Evolutionary conservation across 139 green algal species (phyloP).

Genomic region (Picochlorum sp.): DNA sequence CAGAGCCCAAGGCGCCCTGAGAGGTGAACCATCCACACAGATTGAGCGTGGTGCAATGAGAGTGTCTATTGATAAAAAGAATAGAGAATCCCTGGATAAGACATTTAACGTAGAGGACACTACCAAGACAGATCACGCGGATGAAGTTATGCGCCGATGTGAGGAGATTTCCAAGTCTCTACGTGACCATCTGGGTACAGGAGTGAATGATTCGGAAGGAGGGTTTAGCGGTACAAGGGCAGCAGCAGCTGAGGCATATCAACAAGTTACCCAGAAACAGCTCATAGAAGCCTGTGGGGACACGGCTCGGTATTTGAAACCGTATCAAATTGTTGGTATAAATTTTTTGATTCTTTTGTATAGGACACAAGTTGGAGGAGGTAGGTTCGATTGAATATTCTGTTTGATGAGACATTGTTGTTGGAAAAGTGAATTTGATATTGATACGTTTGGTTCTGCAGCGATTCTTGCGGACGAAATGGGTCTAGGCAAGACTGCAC

Average conservation of each 20-base stretch:
- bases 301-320: slow-evolving; percentile 54
- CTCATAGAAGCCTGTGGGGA: slow-evolving; percentile 40
- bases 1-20: not conserved
- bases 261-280: slow-evolving; percentile 23
- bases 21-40: not conserved
- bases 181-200: slow-evolving; percentile 12
- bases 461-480: slow-evolving; percentile 11
- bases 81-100: slow-evolving; percentile 3
- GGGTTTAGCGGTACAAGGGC: not conserved
- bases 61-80: slow-evolving; percentile 20
- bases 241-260: slow-evolving; percentile 13
- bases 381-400: too few relatives aligned
- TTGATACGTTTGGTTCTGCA: too few relatives aligned
- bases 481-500: slow-evolving; percentile 83
- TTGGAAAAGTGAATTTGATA: too few relatives aligned
- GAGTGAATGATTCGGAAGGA: slow-evolving; percentile 1
- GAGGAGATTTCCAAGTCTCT: slow-evolving; percentile 32
- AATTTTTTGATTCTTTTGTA: slow-evolving; percentile 88
- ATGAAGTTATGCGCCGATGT: slow-evolving; percentile 32
- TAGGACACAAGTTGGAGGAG: slow-evolving; percentile 27
- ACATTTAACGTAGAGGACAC: slow-evolving; percentile 23
- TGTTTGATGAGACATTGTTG: too few relatives aligned
- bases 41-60: slow-evolving; percentile 6
- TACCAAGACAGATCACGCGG: slow-evolving; percentile 11
- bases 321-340: slow-evolving; percentile 87